Percentiles rank a stretch among this genome's conserved stretches.
These are phyloP conservation scores for Adansonia grandidieri DNA, from an alignment of 441 rosid genomes.

Conservation along the genomic window DNA sequence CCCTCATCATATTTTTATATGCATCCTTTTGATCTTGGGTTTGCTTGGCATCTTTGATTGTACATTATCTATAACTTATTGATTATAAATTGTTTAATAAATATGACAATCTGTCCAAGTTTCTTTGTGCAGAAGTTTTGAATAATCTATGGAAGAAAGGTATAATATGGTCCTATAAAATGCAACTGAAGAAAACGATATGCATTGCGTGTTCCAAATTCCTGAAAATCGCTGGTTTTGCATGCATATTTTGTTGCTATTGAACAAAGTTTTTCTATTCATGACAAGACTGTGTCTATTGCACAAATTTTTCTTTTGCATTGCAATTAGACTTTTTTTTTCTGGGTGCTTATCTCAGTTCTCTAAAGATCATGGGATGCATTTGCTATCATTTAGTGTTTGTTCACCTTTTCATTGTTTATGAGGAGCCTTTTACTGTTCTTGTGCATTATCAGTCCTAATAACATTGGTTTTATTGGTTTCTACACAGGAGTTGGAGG, in stretches of 20 bases:
- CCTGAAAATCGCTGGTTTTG: not conserved
- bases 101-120: not conserved
- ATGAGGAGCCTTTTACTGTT: not conserved
- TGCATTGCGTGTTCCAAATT: not conserved
- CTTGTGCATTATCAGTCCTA: not conserved
- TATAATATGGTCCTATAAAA: not conserved
- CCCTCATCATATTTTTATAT: not conserved
- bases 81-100: not conserved
- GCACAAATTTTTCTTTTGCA: not conserved
- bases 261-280: not conserved
- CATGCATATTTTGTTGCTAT: not conserved
- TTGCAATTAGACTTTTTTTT: not conserved
- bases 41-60: not conserved
- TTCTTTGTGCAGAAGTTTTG: not conserved
- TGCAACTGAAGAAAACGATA: slow-evolving; percentile 2
- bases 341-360: not conserved
- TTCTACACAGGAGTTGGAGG: slow-evolving; percentile 67
- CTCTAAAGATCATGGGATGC: not conserved
- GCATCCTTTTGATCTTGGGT: not conserved
- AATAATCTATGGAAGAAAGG: not conserved
- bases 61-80: not conserved
- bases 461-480: not conserved
- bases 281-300: not conserved
- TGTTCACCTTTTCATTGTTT: not conserved
- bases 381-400: not conserved